Evolutionary conservation across 2,329 filamentous ascomycete genomes (phyloP), one percentile per base, ranked within the genome.

Genomic region (Lachnellula subtilissima): DNA sequence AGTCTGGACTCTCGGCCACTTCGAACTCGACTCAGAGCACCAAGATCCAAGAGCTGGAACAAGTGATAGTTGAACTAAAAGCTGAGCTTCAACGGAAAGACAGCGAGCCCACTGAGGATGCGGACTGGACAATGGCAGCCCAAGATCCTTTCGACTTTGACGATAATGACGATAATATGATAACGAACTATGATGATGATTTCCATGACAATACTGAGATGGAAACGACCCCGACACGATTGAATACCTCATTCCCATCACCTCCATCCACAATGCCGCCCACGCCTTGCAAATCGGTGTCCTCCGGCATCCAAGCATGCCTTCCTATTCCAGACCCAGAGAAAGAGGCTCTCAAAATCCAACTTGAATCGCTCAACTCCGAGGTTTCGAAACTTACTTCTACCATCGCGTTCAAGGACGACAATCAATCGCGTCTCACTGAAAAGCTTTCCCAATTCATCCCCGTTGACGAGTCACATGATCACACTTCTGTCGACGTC

Each of bases 61-160:
- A 59, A 51, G 59, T 69, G 48, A 67, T 69, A 17, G 46, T 48
- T 7, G 43, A 58, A 4, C 53, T 70, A 19, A 65, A 66, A 36
- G 56, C 60, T 11, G 65, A 69, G 48, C 54, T 70, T 1, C 52
- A 61, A 17, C 54, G 57, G 35, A 63, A 61, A 23, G 63, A 68
- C 45, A 48, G 51, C 17, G 59, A 62, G 23, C 45, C 58, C 17
- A 47, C 58, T 9, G 58, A 61, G 15, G 62, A 66, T 9, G 55
- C 56, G 5, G 58, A 83, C 60, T 84, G 82, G 82, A 79, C 78
- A 0, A 56, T 78, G 53, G 74, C 77, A 0, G 76, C 78, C 0
- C 66, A 74, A 0, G 78, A 81, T 56, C 77, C 78, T 11, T 69
- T 67, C 28, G 51, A 67, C 48, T 63, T 62, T 25, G 61, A 67